Conservation (phyloP, 2,329 filamentous ascomycete genomes). For the Dryadomyces quercus-mongolicae region DNA sequence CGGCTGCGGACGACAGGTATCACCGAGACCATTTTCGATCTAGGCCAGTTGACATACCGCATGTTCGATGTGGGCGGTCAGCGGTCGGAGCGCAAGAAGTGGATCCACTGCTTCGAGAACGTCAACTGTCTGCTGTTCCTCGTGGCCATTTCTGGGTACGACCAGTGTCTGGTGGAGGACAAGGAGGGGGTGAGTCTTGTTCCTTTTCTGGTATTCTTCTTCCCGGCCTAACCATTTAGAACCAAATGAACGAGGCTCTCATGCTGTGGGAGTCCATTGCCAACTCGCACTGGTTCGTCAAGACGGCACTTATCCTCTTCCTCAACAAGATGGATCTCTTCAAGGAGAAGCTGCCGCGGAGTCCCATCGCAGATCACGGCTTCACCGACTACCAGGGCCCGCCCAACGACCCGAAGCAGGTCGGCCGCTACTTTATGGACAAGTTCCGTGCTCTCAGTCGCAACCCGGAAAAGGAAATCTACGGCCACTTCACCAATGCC, state of each 20-base stretch:
- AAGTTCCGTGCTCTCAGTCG: slow-evolving; percentile 69
- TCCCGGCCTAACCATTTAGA: slow-evolving; percentile 33
- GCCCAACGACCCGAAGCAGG: slow-evolving; percentile 58
- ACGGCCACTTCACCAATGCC: slow-evolving; percentile 50
- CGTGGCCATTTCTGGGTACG: slow-evolving; percentile 90
- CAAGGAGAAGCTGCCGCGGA: slow-evolving; percentile 59
- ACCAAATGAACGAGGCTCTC: slow-evolving; percentile 83
- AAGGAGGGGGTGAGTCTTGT: slow-evolving; percentile 85
- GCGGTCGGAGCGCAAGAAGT: slow-evolving; percentile 89
- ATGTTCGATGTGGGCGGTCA: slow-evolving; percentile 96
- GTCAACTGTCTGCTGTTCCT: slow-evolving; percentile 87
- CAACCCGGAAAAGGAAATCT: slow-evolving; percentile 51
- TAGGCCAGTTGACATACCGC: slow-evolving; percentile 83
- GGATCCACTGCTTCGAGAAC: slow-evolving; percentile 94
- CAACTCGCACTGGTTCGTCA: slow-evolving; percentile 77
- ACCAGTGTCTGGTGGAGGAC: slow-evolving; percentile 92
- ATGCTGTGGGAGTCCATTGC: slow-evolving; percentile 81
- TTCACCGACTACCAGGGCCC: slow-evolving; percentile 72
- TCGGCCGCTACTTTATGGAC: slow-evolving; percentile 71
- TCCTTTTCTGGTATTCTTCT: not conserved
- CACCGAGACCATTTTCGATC: slow-evolving; percentile 86
- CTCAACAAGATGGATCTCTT: slow-evolving; percentile 84
- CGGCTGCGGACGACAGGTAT: slow-evolving; percentile 88
- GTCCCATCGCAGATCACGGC: slow-evolving; percentile 59
- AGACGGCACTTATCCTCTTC: slow-evolving; percentile 72